A percentile compares a stretch with the other conserved stretches of the same genome.
phyloP scores from a whole-genome alignment of 192 early-diverging fungal species.

The Backusella morwellensis region DNA sequence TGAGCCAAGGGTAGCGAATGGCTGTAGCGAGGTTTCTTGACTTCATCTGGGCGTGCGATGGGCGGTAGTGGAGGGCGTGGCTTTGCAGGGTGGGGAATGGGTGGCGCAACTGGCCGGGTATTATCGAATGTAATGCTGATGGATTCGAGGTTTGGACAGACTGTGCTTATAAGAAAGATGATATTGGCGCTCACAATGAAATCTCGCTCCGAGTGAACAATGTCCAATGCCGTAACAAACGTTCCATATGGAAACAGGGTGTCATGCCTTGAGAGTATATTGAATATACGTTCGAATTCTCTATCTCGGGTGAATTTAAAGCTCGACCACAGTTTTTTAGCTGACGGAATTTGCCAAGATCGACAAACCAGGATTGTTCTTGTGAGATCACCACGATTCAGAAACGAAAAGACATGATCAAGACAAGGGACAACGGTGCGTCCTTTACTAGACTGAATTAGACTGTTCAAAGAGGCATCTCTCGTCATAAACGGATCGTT shows the following conservation, averaged over 20 bases:
- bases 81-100: neutral
- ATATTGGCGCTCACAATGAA: conserved; percentile 21
- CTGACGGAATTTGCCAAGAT: conserved; percentile 18
- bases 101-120: conserved; percentile 18
- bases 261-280: conserved; percentile 21
- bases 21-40: conserved; percentile 6
- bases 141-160: conserved; percentile 26
- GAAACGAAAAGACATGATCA: conserved; percentile 11
- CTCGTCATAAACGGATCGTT: conserved; percentile 19
- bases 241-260: conserved; percentile 15
- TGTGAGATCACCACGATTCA: conserved; percentile 6
- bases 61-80: neutral
- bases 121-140: conserved; percentile 24
- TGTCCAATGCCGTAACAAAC: conserved; percentile 20
- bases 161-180: conserved; percentile 21
- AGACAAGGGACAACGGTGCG: neutral
- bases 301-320: conserved; percentile 26
- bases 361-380: conserved; percentile 13
- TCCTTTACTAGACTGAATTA: neutral
- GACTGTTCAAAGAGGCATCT: conserved; percentile 17
- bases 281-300: conserved; percentile 34
- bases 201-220: conserved; percentile 31
- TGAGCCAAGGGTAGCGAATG: conserved; percentile 25
- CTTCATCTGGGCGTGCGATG: neutral
- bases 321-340: conserved; percentile 22